These are phyloP conservation scores for Rhodotorula sp. DNA, from an alignment of 1,284 basidiomycete genomes.

Conservation along the genomic window DNA sequence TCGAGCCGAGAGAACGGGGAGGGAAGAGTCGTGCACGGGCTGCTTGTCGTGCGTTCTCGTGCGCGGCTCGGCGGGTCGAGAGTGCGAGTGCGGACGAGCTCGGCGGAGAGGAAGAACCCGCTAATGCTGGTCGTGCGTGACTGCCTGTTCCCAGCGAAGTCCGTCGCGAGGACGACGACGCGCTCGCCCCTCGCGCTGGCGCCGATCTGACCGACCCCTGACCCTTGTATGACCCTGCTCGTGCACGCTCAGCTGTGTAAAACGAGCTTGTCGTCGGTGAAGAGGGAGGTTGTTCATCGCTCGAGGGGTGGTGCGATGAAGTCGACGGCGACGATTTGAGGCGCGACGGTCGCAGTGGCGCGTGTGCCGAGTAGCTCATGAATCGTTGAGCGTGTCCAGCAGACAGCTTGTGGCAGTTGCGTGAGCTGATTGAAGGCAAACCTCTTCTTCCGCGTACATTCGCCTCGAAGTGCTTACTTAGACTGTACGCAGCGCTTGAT, in stretches of 20 bases:
- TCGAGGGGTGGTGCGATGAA: neutral
- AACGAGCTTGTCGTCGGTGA: neutral
- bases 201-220: too few relatives aligned
- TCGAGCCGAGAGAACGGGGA: neutral
- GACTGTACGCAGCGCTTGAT: too few relatives aligned
- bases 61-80: neutral
- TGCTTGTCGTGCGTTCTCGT: conserved; percentile 2
- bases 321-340: conserved; percentile 1
- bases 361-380: neutral
- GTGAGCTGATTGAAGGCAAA: neutral
- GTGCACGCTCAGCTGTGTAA: neutral
- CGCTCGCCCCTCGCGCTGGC: too few relatives aligned
- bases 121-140: too few relatives aligned
- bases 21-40: neutral
- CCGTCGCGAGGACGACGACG: neutral
- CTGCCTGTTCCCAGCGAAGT: neutral
- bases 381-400: too few relatives aligned
- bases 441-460: neutral
- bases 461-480: neutral
- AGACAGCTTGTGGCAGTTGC: neutral
- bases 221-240: conserved; percentile 3
- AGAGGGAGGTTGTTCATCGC: neutral
- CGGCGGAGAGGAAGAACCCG: too few relatives aligned
- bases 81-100: neutral
- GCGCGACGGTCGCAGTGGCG: conserved; percentile 2